phyloP scores from a whole-genome alignment of 176 grass and related monocot species.

The Areca catechu region DNA sequence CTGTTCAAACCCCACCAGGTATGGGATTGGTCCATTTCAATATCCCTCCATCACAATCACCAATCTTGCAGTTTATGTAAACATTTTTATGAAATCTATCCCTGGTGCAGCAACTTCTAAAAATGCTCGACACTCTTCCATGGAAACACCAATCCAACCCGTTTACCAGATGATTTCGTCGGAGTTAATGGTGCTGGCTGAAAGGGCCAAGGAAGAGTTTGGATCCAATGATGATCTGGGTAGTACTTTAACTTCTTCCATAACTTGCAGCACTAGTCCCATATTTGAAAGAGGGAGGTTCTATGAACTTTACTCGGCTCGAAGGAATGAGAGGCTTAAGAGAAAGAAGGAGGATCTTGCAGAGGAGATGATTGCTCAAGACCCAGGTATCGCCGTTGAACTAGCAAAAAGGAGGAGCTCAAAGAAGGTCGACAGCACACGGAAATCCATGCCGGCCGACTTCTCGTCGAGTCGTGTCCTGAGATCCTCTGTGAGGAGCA shows the following conservation, averaged over 20 bases:
- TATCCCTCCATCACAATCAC: no score
- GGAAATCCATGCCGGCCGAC: conserved; percentile 42
- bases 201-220: conserved; percentile 26
- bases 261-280: conserved; percentile 23
- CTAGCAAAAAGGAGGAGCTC: conserved; percentile 40
- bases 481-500: conserved; percentile 52
- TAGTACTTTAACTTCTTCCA: conserved; percentile 16
- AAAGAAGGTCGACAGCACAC: conserved; percentile 42
- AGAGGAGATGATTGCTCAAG: conserved; percentile 31
- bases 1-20: conserved; percentile 37
- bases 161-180: conserved; percentile 20
- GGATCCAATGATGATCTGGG: conserved; percentile 12
- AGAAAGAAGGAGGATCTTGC: conserved; percentile 47
- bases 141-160: conserved; percentile 25
- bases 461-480: conserved; percentile 20
- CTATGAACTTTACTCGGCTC: conserved; percentile 75
- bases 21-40: background rate
- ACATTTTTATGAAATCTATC: background rate
- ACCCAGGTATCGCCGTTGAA: conserved; percentile 68
- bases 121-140: conserved; percentile 26
- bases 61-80: background rate
- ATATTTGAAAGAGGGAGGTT: conserved; percentile 69
- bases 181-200: conserved; percentile 18
- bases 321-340: conserved; percentile 73
- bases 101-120: conserved; percentile 27